Conservation (phyloP, 2,329 filamentous ascomycete genomes). For the Penicillium sp. region DNA sequence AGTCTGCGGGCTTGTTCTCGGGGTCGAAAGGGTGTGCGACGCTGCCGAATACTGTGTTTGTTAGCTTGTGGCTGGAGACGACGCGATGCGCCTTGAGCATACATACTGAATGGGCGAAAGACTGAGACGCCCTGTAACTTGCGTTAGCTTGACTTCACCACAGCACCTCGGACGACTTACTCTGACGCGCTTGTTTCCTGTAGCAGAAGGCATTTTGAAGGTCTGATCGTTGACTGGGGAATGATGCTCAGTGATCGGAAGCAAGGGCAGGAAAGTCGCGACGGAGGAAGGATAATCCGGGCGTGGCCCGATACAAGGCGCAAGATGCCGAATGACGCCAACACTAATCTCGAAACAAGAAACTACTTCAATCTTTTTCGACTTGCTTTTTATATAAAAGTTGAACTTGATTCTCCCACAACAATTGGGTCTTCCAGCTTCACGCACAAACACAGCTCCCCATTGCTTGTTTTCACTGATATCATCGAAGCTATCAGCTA, state of each 20-base stretch:
- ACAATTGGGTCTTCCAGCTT: background rate
- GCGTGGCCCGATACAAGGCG: background rate
- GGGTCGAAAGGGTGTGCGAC: slow-evolving; percentile 80
- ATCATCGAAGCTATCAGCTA: slow-evolving; percentile 15
- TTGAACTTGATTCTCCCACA: too few species aligned
- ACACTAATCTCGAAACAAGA: background rate
- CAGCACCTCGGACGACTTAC: slow-evolving; percentile 29
- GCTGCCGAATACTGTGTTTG: slow-evolving; percentile 68
- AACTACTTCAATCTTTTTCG: background rate
- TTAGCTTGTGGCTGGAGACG: slow-evolving; percentile 6
- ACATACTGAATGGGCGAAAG: slow-evolving; percentile 50
- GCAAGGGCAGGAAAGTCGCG: slow-evolving; percentile 5
- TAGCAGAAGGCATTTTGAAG: slow-evolving; percentile 53
- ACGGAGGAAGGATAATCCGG: slow-evolving; percentile 6
- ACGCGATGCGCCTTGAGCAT: slow-evolving; percentile 13
- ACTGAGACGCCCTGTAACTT: slow-evolving; percentile 45
- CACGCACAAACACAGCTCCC: background rate
- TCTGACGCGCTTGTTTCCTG: slow-evolving; percentile 57
- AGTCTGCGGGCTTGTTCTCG: slow-evolving; percentile 70
- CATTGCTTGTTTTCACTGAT: background rate
- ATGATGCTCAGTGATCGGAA: slow-evolving; percentile 6
- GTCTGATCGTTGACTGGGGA: background rate
- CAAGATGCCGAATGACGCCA: slow-evolving; percentile 7
- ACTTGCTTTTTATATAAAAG: background rate
- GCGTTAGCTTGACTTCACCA: slow-evolving; percentile 21